Evolutionary conservation across 1,139 yeast genomes (phyloP).

Genomic region (Debaryomycetaceae sp.): DNA sequence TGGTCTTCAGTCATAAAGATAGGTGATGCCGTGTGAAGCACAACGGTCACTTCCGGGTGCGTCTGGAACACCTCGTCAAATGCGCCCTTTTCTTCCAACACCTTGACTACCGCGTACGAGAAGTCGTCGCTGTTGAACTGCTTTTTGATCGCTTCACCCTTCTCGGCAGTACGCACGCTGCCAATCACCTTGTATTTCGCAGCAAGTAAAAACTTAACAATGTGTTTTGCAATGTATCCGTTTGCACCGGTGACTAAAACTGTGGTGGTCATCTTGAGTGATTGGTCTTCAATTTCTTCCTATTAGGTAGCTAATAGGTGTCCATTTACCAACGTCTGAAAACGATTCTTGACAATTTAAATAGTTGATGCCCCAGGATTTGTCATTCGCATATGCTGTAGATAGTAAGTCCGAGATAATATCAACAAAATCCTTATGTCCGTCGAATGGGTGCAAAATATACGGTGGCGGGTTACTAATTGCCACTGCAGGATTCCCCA

Average conservation of each 20-base stretch:
- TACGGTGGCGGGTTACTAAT: too few relatives aligned
- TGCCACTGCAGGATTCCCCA: too few relatives aligned
- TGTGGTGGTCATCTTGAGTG: neutral
- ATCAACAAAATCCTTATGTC: too few relatives aligned
- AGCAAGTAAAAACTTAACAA: constrained; percentile 27
- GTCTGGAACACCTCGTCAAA: constrained; percentile 31
- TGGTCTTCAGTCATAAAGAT: constrained; percentile 30
- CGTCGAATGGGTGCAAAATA: too few relatives aligned
- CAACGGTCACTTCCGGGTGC: constrained; percentile 23
- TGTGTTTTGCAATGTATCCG: constrained; percentile 57
- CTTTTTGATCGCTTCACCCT: constrained; percentile 43
- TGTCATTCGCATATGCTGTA: too few relatives aligned
- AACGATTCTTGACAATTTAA: too few relatives aligned
- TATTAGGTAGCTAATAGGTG: too few relatives aligned
- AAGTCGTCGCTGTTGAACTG: constrained; percentile 24
- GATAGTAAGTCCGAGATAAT: too few relatives aligned
- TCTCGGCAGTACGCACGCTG: constrained; percentile 54
- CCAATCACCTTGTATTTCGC: constrained; percentile 56
- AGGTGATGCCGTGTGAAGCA: constrained; percentile 36
- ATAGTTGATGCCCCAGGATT: too few relatives aligned
- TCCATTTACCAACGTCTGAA: too few relatives aligned
- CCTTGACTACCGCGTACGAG: constrained; percentile 32
- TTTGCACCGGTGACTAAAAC: constrained; percentile 58
- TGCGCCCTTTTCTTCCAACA: constrained; percentile 28
- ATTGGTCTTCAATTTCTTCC: too few relatives aligned